phyloP scores from a whole-genome alignment of 371 early-diverging fungal genomes.

The Capillidium heterosporum region DNA sequence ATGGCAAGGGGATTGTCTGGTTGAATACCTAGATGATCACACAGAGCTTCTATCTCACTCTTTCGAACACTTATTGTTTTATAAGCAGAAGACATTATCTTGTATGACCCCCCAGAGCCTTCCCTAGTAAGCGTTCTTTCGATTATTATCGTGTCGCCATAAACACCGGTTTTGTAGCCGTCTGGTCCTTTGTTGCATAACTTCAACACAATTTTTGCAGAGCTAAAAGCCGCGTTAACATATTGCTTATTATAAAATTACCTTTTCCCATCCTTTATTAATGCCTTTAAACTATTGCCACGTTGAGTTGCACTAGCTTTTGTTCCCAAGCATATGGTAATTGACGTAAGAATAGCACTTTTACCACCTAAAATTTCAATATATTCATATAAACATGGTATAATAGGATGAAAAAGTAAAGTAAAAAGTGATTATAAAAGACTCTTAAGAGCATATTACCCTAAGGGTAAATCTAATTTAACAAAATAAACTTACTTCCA shows the following conservation, averaged over 20 bases:
- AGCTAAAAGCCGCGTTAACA: constrained; percentile 13
- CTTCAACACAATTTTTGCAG: constrained; percentile 41
- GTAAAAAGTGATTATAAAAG: too few species aligned
- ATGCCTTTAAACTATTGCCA: constrained; percentile 46
- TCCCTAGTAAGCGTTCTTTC: constrained; percentile 65
- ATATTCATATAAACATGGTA: too few species aligned
- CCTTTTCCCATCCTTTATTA: constrained; percentile 70
- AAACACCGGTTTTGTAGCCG: constrained; percentile 59
- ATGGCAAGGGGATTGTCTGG: constrained; percentile 85
- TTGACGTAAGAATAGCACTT: constrained; percentile 82
- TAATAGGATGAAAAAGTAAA: too few species aligned
- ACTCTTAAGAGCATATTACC: too few species aligned
- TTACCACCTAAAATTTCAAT: constrained; percentile 50
- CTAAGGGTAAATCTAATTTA: not conserved
- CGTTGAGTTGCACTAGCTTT: constrained; percentile 75
- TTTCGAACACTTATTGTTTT: constrained; percentile 39
- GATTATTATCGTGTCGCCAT: constrained; percentile 60
- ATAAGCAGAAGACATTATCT: constrained; percentile 40
- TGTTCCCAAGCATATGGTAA: constrained; percentile 80
- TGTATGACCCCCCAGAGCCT: constrained; percentile 41
- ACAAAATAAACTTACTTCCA: constrained; percentile 39
- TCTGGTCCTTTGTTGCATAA: constrained; percentile 70
- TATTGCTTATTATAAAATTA: constrained; percentile 12
- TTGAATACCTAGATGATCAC: constrained; percentile 76
- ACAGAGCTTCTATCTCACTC: constrained; percentile 62